Percentiles rank a stretch among this genome's conserved stretches.
phyloP scores from a whole-genome alignment of 2,329 filamentous ascomycete genomes.

The Calonectria hawksworthii region DNA sequence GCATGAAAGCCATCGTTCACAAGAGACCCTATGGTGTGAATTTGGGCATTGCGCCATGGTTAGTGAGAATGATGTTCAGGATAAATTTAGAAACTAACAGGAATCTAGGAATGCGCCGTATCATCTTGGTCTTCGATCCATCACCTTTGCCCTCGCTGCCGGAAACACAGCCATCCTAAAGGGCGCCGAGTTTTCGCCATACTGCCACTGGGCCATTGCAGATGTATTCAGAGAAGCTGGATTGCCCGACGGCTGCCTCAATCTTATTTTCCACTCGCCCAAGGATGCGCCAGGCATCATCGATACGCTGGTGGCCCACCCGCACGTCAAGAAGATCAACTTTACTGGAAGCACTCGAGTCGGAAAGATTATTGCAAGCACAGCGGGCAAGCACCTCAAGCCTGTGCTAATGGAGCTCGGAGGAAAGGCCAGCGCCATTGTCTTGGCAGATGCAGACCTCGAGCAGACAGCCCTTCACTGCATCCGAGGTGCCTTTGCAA shows the following conservation, averaged over 20 bases:
- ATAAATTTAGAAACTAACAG: not conserved
- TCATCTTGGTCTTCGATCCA: slow-evolving; percentile 16
- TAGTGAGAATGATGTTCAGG: not conserved
- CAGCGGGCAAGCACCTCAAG: slow-evolving; percentile 81
- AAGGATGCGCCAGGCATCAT: slow-evolving; percentile 77
- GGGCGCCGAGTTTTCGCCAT: slow-evolving; percentile 76
- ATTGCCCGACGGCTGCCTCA: slow-evolving; percentile 81
- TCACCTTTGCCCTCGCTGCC: slow-evolving; percentile 14
- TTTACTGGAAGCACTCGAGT: slow-evolving; percentile 84
- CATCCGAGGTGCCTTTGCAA: slow-evolving; percentile 49
- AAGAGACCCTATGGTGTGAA: slow-evolving; percentile 33
- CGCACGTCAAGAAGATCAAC: slow-evolving; percentile 81
- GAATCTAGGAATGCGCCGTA: slow-evolving; percentile 14
- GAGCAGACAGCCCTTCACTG: slow-evolving; percentile 77
- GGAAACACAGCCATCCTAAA: slow-evolving; percentile 84
- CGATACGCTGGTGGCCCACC: slow-evolving; percentile 74
- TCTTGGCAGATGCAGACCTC: slow-evolving; percentile 84
- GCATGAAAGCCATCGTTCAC: slow-evolving; percentile 32
- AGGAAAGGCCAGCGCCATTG: slow-evolving; percentile 83
- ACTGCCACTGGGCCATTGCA: slow-evolving; percentile 72
- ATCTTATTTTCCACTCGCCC: slow-evolving; percentile 75
- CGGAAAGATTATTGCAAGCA: slow-evolving; percentile 77
- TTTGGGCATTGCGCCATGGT: slow-evolving; percentile 32
- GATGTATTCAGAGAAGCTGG: slow-evolving; percentile 79
- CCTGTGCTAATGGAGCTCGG: slow-evolving; percentile 85